Conservation (phyloP, 73 alveolate species). For the Strombidium stylifer region DNA sequence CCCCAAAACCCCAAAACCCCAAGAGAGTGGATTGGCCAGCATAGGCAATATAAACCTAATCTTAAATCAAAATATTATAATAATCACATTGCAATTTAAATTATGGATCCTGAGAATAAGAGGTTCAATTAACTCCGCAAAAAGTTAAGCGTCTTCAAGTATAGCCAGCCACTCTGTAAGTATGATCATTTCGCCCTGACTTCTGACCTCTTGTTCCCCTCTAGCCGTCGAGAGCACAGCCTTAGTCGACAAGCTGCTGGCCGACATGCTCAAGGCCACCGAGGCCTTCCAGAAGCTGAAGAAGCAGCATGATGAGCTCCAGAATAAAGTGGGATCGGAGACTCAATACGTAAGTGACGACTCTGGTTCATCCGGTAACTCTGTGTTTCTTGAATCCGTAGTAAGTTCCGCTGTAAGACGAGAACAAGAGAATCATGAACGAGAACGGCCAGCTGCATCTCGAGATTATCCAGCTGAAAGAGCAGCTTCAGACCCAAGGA, state of each 20-base stretch:
- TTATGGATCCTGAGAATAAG: too few relatives aligned
- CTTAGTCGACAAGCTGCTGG: constrained; percentile 84
- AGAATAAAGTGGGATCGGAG: constrained; percentile 31
- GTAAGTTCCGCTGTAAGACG: constrained; percentile 89
- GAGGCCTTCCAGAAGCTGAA: constrained; percentile 93
- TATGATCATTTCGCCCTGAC: too few relatives aligned
- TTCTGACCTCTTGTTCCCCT: too few relatives aligned
- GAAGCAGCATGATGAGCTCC: constrained; percentile 79
- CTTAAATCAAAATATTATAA: too few relatives aligned
- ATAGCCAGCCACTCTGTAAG: too few relatives aligned
- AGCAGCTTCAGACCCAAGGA: constrained; percentile 70
- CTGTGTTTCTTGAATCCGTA: too few relatives aligned
- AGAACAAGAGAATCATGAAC: constrained; percentile 89
- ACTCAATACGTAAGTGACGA: constrained; percentile 9
- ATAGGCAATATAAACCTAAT: too few relatives aligned
- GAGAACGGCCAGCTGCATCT: constrained; percentile 96
- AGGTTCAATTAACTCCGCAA: too few relatives aligned
- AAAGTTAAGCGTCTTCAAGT: too few relatives aligned
- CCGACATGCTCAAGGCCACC: constrained; percentile 90
- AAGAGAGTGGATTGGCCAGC: too few relatives aligned
- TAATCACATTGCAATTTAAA: too few relatives aligned
- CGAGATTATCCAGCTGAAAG: constrained; percentile 88
- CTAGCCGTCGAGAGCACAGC: constrained; percentile 60
- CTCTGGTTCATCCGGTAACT: not conserved
- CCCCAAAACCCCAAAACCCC: too few relatives aligned